Base-by-base conservation (phyloP, 2,329 filamentous ascomycete species). In the Colletotrichum noveboracense region DNA sequence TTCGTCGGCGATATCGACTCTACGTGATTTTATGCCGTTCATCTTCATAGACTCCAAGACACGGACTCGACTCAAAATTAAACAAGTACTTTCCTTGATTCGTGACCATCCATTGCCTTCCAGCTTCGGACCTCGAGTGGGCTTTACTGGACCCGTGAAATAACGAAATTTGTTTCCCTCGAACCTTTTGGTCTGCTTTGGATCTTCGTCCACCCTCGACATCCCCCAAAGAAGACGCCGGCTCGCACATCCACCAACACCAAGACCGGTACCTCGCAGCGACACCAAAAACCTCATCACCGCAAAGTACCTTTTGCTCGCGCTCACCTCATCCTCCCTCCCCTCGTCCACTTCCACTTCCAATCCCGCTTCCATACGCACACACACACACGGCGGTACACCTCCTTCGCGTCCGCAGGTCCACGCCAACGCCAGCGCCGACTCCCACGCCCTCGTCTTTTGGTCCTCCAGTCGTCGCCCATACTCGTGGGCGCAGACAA, bases 341-440 rank as follows among this genome's bases (percentile, higher is more conserved):
- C 72, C 56, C 36, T 74, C 61, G 36, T 71, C 52, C 67, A 60
- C 66, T 48, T 70, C 48, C 69, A 71, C 26, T 71, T 48, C 68
- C 72, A 71, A 64, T 74, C 61, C 6, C 66, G 24, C 71, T 21
- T 36, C 65, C 64, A 52, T 2, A 21, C 62, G 52, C 38, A 6
- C 68, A 66, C 32, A 67, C 52, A 24, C 69, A 14, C 26, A 36
- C 62, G n/a, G 43, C 43, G 43, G n/a, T 21, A 60, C 56, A 52
- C 65, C 66, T 52, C 43, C 43, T 52, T 52, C 36, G 32, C 56
- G 30, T 30, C 56, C 60, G 32, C 32, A 38, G 32, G 52, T 52
- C 52, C 66, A 30, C 36, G 62, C 62, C 62, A 28, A 66, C 21
- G 28, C 38, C 38, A 28, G 61, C 61, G 18, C 43, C 43, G 43